A percentile compares a stretch with the other conserved stretches of the same genome.
These are phyloP conservation scores for Liriodendron chinense DNA, from an alignment of 164 flowering plant genomes.

Conservation along the genomic window DNA sequence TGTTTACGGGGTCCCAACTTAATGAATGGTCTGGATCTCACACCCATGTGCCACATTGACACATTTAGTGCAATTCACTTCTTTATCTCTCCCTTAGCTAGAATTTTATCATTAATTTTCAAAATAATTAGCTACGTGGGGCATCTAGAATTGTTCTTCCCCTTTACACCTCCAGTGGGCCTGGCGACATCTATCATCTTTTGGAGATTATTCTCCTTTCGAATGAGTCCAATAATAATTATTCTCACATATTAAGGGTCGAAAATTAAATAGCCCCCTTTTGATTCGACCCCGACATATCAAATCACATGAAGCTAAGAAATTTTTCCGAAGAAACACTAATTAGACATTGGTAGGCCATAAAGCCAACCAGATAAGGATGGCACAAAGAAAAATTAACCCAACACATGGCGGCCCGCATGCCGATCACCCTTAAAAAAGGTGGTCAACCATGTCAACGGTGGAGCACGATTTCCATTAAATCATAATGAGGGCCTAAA, in stretches of 20 bases:
- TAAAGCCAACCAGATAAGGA: not conserved
- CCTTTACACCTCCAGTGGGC: too few relatives aligned
- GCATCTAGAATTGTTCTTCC: too few relatives aligned
- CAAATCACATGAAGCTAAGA: not conserved
- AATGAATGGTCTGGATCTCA: too few relatives aligned
- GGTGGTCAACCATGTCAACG: constrained; percentile 8
- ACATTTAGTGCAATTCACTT: too few relatives aligned
- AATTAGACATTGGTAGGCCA: not conserved
- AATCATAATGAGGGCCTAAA: constrained; percentile 15
- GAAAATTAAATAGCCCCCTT: not conserved
- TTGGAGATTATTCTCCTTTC: too few relatives aligned
- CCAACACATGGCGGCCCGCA: not conserved
- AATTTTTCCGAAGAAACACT: not conserved
- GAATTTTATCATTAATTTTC: too few relatives aligned
- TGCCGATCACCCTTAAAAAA: constrained; percentile 1
- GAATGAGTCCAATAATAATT: too few relatives aligned
- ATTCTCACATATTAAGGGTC: not conserved
- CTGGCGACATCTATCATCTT: too few relatives aligned
- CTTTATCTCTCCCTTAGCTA: too few relatives aligned
- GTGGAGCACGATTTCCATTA: constrained; percentile 6
- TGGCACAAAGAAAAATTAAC: not conserved
- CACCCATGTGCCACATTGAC: too few relatives aligned
- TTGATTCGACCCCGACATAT: not conserved
- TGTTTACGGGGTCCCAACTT: too few relatives aligned
- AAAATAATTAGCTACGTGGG: too few relatives aligned